These are phyloP conservation scores for Boletus subcaerulescens DNA, from an alignment of 768 basidiomycete genomes.

Conservation along the genomic window DNA sequence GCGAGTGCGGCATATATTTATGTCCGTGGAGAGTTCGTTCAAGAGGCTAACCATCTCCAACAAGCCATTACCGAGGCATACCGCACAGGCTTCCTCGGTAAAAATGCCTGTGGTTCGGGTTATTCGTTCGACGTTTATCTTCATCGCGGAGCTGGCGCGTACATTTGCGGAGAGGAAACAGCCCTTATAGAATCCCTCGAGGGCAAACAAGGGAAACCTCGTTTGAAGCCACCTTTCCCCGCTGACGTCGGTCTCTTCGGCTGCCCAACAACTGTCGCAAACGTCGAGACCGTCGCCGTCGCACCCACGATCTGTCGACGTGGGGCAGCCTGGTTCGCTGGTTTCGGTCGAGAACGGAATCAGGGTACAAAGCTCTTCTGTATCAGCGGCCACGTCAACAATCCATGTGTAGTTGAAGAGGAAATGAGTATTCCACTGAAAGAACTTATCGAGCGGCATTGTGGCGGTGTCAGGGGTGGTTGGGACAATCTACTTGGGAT, in stretches of 20 bases:
- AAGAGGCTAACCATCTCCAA: conserved; percentile 91
- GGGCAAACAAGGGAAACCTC: conserved; percentile 97
- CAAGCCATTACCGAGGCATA: conserved; percentile 97
- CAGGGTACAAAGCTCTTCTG: conserved; percentile 97
- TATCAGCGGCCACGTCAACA: conserved; percentile 96
- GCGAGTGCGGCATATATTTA: conserved; percentile 99
- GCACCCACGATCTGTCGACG: conserved; percentile 95
- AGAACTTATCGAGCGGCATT: conserved; percentile 95
- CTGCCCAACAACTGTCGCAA: conserved; percentile 95
- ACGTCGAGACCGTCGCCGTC: conserved; percentile 97
- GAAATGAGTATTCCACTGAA: conserved; percentile 97
- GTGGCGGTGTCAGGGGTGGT: conserved; percentile 90
- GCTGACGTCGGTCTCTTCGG: conserved; percentile 98
- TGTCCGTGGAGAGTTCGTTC: conserved; percentile 97
- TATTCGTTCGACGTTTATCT: conserved; percentile 97
- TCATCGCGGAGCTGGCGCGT: conserved; percentile 97
- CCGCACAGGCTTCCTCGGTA: conserved; percentile 81
- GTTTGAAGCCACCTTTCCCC: conserved; percentile 97
- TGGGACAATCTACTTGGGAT: conserved; percentile 99
- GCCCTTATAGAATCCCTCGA: conserved; percentile 96
- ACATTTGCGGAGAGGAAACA: conserved; percentile 99
- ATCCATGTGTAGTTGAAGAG: conserved; percentile 96
- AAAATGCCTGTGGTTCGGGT: conserved; percentile 87
- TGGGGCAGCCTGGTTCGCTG: conserved; percentile 86
- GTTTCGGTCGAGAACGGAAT: conserved; percentile 89